Percentiles rank a stretch among this genome's conserved stretches.
phyloP scores from a whole-genome alignment of 108 stramenopile species.

The Fistulifera pelliculosa region DNA sequence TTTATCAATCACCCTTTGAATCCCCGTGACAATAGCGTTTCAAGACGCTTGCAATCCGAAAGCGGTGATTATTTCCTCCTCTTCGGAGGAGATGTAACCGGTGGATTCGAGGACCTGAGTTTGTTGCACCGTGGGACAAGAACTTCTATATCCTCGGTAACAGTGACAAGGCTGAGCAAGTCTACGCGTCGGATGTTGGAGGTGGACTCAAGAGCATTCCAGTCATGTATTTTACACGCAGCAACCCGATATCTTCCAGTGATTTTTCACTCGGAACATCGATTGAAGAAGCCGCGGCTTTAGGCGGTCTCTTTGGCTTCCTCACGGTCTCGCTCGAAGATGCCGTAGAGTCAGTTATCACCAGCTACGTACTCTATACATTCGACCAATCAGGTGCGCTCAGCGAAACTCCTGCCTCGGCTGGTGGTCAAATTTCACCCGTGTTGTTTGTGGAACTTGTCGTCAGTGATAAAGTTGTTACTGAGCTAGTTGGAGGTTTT shows the following conservation, averaged over 20 bases:
- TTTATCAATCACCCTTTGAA: background rate
- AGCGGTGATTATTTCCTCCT: constrained; percentile 16
- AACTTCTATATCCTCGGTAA: constrained; percentile 8
- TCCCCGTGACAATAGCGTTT: background rate
- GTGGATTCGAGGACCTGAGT: constrained; percentile 8
- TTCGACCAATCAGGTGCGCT: too few species aligned
- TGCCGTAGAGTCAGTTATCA: too few species aligned
- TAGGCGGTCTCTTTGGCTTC: constrained; percentile 7
- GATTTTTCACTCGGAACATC: constrained; percentile 8
- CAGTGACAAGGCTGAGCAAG: background rate
- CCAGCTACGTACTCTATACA: background rate
- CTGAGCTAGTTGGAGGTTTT: constrained; percentile 14
- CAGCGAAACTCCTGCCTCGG: constrained; percentile 16
- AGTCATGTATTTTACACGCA: constrained; percentile 15
- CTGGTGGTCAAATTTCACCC: constrained; percentile 20
- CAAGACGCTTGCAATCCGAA: background rate
- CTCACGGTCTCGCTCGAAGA: background rate
- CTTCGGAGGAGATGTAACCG: constrained; percentile 11
- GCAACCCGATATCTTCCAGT: too few species aligned
- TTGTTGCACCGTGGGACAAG: constrained; percentile 15
- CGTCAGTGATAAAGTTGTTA: constrained; percentile 3
- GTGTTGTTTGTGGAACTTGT: constrained; percentile 13
- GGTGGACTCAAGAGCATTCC: constrained; percentile 10
- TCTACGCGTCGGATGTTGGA: constrained; percentile 17
- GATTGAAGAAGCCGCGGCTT: constrained; percentile 2